Evolutionary conservation across 441 rosid genomes (phyloP), one percentile per base, ranked within the genome.

Genomic region (Theobroma grandiflorum): DNA sequence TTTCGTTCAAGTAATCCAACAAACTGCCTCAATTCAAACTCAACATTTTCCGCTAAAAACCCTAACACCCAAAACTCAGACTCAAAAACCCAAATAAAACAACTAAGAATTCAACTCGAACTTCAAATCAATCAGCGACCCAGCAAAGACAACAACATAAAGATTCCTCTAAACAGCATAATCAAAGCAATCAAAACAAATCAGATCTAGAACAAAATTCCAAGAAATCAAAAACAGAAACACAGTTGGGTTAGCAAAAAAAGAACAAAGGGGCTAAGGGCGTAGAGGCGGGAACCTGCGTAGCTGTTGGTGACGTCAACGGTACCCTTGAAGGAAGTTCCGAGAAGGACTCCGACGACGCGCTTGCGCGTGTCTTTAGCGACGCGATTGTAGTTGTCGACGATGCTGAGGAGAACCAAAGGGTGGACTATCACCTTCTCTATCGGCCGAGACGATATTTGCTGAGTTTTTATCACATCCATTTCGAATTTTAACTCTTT

Each of bases 371-470:
- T 83, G 81, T 95, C 97, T 80, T 89, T 92, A 22, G 98, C 97
- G 61, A 95, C 98, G 45, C 98, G 88, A 81, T 86, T 93, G 89
- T 92, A 93, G 90, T 93, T 92, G 78, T 95, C 97, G 61, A 93
- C 95, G 83, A 95, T 90, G 84, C 95, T 95, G 33, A 95, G 92
- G 22, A 95, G 90, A 73, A 95, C 98, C 6, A 93, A 92, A 6
- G 98, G 98, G 73, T 95, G 98, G 75, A 95, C 96, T 59, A 95
- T 82, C 82, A 93, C 98, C 82, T 92, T 93, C 91, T 91, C 98
- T 26, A 93, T 91, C 42, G 97, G 93, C 76, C 88, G 86, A 45
- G 91, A 79, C 16, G 91, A 87, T 57, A 95, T 81, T 77, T 95
- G 95, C 86, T 95, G 94, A 50, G 96, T 90, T 84, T 95, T 95